Evolutionary conservation across 1,139 yeast species (phyloP).

Genomic region (Yamadazyma diospyri): DNA sequence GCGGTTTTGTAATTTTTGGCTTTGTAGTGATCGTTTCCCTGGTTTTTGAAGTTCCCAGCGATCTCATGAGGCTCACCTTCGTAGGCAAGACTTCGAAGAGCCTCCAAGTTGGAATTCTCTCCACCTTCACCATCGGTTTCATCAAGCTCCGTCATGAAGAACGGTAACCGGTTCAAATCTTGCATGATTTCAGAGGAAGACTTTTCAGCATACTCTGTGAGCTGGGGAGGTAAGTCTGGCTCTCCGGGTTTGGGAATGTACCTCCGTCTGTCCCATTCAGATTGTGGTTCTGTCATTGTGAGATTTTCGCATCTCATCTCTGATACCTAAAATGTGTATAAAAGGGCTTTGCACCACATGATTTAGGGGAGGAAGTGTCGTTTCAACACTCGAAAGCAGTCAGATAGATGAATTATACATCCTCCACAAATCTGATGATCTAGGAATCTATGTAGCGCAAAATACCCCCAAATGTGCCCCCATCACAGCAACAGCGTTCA

Average conservation of each 20-base stretch:
- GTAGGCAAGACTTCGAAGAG: conserved; percentile 84
- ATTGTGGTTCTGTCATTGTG: conserved; percentile 21
- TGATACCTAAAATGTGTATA: no score
- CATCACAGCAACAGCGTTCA: no score
- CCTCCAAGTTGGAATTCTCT: conserved; percentile 74
- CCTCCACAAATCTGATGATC: no score
- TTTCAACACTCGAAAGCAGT: no score
- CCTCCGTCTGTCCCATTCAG: conserved; percentile 53
- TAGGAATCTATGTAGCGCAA: no score
- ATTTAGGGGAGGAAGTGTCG: no score
- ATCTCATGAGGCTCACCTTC: conserved; percentile 95
- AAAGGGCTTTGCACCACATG: no score
- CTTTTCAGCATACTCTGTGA: conserved; percentile 61
- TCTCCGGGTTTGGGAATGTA: conserved; percentile 75
- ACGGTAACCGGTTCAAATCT: conserved; percentile 82
- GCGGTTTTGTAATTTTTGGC: conserved; percentile 73
- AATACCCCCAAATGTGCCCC: no score
- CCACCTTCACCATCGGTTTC: conserved; percentile 77
- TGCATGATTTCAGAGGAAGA: conserved; percentile 72
- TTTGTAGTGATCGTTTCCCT: conserved; percentile 86
- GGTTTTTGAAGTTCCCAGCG: conserved; percentile 84
- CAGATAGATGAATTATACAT: no score
- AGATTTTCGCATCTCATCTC: conserved; percentile 4
- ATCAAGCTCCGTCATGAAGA: conserved; percentile 88
- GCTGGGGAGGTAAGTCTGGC: conserved; percentile 81